Base-by-base conservation (phyloP, 352 stramenopile species). In the Pythium pectinolyticum region DNA sequence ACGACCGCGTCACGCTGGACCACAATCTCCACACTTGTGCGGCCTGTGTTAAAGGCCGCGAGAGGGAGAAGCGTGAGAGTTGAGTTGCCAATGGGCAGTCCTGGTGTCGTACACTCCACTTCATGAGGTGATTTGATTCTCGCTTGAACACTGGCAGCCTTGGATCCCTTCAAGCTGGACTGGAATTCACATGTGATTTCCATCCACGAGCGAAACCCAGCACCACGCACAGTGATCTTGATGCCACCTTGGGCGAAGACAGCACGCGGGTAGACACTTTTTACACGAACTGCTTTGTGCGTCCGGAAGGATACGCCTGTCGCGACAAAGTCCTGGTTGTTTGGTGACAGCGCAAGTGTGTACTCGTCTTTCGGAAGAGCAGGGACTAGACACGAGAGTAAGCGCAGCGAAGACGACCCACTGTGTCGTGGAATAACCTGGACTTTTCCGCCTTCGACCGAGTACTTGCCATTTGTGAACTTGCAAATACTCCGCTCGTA, bases 121-220 rank as follows among this genome's bases (percentile, higher is more conserved):
- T 35, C 19, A 32, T 28, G 30, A 3, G 4, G 3, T 10, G 49
- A 56, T 19, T 56, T 56, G 30, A 56, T 56, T 8, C 10, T 45
- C 20, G 49, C 49, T 25, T 4, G 30, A 4, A 56, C 49, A 20
- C n/a, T 12, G 1, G 45, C 49, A 12, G 20, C 17, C 31, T 30
- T 45, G 12, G 9, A 20, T 41, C 17, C 8, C n/a, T 15, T 6
- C 10, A 5, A 5, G 14, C 24, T 32, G 1, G 49, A n/a, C 20
- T 46, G 27, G 20, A 72, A 68, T n/a, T 31, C 25, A 53, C 66
- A 72, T 8, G 17, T 53, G 6, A 72, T 22, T 7, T 12, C 17
- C 59, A 72, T 72, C 66, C 66, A 72, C 32, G 59, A 57, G 7
- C 25, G 39, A 28, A 72, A 47, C 7, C 45, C 41, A 17, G 30